A percentile compares a stretch with the other conserved stretches of the same genome.
Evolutionary conservation across 305 asterid genomes (phyloP).

Genomic region (Caryopteris hybrid): DNA sequence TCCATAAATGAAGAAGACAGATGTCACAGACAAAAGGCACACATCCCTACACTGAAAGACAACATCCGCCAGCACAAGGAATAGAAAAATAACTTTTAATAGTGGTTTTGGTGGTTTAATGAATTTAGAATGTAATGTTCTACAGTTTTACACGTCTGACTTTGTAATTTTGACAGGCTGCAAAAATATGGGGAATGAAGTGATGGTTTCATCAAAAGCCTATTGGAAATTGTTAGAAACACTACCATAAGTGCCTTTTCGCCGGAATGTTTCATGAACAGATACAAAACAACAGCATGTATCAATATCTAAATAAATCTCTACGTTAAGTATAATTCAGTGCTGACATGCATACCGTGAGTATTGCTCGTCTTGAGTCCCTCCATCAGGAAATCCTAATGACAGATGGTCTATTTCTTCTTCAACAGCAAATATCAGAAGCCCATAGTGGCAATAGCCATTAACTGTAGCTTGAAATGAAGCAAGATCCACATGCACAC

Average conservation of each 20-base stretch:
- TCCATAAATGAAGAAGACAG: neutral
- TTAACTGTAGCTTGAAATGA: conserved; percentile 57
- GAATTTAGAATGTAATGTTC: neutral
- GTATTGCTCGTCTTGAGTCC: conserved; percentile 32
- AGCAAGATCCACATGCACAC: conserved; percentile 62
- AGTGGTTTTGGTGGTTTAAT: neutral
- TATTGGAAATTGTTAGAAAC: neutral
- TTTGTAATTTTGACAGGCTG: neutral
- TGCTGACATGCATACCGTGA: conserved; percentile 37
- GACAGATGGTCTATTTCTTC: conserved; percentile 33
- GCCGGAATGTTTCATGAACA: neutral
- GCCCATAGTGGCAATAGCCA: conserved; percentile 60
- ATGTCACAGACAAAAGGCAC: neutral
- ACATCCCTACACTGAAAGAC: neutral
- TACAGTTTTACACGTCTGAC: neutral
- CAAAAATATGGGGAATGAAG: neutral
- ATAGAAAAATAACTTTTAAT: neutral
- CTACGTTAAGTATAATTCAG: neutral
- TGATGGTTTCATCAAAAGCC: neutral
- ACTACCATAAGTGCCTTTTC: neutral
- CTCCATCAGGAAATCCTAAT: conserved; percentile 37
- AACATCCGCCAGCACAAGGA: neutral
- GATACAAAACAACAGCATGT: neutral
- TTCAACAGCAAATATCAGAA: conserved; percentile 49
- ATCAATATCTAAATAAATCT: neutral